Evolutionary conservation across 2,329 filamentous ascomycete species (phyloP), one percentile per base, ranked within the genome.

Genomic region (Colletotrichum tropicicola): DNA sequence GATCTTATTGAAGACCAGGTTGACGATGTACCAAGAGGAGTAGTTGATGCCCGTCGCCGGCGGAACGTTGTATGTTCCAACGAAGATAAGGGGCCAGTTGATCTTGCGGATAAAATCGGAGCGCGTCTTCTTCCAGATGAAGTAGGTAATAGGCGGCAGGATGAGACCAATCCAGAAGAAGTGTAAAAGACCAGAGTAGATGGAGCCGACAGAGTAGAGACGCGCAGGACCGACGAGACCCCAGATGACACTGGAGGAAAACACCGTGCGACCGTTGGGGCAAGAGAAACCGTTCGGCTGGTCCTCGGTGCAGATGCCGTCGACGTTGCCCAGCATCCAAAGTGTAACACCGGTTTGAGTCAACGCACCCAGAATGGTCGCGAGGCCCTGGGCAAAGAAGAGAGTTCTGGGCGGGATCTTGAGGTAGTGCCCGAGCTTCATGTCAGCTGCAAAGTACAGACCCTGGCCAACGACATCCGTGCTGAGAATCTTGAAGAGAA

Each of bases 361-460:
- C 25, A 79, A 57, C 1, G 77, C 76, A 2, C 78, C 68, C 72
- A 77, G 79, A 27, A 77, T 68, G 7, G 78, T 76, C 4, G 86
- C 87, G 19, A 89, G 85, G 5, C 89, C 78, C 67, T 89, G 87
- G 1, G 85, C 85, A 71, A 88, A 87, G 76, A 90, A 89, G 9
- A 89, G 82, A 0, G 83, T 78, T 3, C 83, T 82, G 2, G 87
- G 87, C 0, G 87, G 85, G 0, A 89, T 80, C 59, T 89, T 86
- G 82, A 88, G 77, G 61, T 79, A 79, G 53, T 78, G 77, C 0
- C 78, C 82, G 10, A 83, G 72, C 62, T 83, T 83, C 47, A 82
- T 71, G 59, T 82, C 80, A 37, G 89, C 86, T 0, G 89, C 74
- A 35, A 80, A 80, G 52, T 71, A 69, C 2, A 80, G 66, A 0